Base-by-base conservation (phyloP, 2,329 filamentous ascomycete genomes). In the Sporothrix luriei region DNA sequence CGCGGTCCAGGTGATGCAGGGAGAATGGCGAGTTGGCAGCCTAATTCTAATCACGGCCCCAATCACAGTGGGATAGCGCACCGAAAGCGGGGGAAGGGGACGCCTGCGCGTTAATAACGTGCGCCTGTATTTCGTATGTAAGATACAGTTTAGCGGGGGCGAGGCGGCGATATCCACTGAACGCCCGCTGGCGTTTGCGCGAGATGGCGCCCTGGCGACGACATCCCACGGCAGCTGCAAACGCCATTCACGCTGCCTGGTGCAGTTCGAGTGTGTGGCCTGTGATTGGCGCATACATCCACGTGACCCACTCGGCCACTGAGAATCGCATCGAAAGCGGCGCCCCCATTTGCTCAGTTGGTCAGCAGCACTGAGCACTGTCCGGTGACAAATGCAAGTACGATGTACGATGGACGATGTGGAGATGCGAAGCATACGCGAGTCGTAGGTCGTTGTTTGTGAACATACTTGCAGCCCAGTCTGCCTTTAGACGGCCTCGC, bases 21-120 rank as follows among this genome's bases (percentile, higher is more conserved):
- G 49, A 51, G 72, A 61, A 73, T 73, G 72, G 72, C 71, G 71
- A 71, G 62, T 66, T 71, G 71, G 71, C 43, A 72, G 71, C 71
- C 71, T 72, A 71, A 61, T 61, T 16, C 69, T 72, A 71, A 40
- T 40, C 46, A 66, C 62, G 40, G 62, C 3, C 9, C 14, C 14
- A 1, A 1, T 43, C 9, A 49, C 19, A n/a, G 48, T 49, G 14
- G 64, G 21, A 21, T 40, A 13, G 64, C 40, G 40, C 6, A 43
- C 13, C 4, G 40, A 43, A 46, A 66, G 64, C 64, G 64, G 49
- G 64, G 64, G 49, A 49, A 54, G 33, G 29, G 24, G 57, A 43
- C 57, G 57, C 26, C 6, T 38, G 38, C 24, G 48, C 29, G 48
- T 29, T 66, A 26, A 52, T 62, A 62, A 40, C 59, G 48, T 62